Conservation (phyloP, 75 land plant species). For the Picea sitchensis region DNA sequence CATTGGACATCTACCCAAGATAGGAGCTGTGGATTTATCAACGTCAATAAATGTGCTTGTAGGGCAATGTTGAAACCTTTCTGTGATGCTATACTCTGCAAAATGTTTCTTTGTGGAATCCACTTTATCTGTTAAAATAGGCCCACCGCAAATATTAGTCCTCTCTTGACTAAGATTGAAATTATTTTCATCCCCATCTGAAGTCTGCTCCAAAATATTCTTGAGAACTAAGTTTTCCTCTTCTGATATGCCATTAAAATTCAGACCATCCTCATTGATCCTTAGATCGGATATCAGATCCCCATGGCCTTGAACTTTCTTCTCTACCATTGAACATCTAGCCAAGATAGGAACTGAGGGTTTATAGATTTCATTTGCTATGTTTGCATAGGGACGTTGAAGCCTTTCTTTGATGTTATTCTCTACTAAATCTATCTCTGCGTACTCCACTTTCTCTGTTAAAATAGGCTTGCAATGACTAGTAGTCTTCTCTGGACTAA, state of each 20-base stretch:
- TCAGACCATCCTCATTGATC: not conserved
- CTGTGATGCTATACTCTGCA: not conserved
- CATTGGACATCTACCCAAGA: not conserved
- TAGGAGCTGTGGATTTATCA: not conserved
- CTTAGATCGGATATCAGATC: not conserved
- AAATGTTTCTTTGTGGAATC: not conserved
- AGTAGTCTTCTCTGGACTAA: not conserved
- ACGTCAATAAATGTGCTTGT: not conserved
- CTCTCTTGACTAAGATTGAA: not conserved
- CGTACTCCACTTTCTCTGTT: not conserved
- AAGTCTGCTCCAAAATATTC: not conserved
- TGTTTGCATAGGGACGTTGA: slow-evolving; percentile 5
- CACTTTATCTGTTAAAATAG: not conserved
- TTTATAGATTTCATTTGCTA: slow-evolving; percentile 7
- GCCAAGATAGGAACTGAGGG: not conserved
- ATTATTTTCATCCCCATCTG: not conserved
- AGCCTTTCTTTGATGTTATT: not conserved
- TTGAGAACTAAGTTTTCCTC: slow-evolving; percentile 1
- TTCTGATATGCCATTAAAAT: not conserved
- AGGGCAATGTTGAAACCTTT: slow-evolving; percentile 2
- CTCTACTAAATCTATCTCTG: not conserved
- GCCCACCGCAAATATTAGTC: not conserved
- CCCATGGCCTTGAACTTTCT: not conserved
- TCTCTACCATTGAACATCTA: slow-evolving; percentile 5
- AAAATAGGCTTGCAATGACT: not conserved